Evolutionary conservation across 192 early-diverging fungal species (phyloP).

Genomic region (Entomortierella parvispora): DNA sequence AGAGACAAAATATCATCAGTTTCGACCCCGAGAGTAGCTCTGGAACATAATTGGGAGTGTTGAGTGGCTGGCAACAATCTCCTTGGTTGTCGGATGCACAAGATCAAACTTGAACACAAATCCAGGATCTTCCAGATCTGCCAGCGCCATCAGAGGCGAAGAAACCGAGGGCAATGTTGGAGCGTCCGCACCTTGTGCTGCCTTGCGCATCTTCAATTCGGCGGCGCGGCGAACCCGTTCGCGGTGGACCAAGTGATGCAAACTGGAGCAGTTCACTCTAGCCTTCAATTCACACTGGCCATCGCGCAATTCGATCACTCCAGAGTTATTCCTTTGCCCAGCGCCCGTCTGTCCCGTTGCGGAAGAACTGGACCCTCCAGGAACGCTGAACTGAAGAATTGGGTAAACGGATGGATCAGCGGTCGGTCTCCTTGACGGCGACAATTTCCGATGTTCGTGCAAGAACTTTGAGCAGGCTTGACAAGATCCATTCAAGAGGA

Average conservation of each 20-base stretch:
- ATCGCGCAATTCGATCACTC: constrained; percentile 36
- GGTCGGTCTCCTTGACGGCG: constrained; percentile 1
- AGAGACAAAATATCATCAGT: no score
- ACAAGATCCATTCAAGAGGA: constrained; percentile 15
- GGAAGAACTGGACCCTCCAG: constrained; percentile 8
- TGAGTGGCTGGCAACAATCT: constrained; percentile 18
- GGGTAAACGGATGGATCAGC: constrained; percentile 25
- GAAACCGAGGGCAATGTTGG: background rate
- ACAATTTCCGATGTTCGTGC: constrained; percentile 28
- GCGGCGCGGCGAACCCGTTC: background rate
- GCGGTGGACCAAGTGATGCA: constrained; percentile 26
- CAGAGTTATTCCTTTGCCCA: background rate
- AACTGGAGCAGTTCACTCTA: constrained; percentile 39
- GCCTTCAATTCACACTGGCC: constrained; percentile 43
- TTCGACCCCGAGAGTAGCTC: constrained; percentile 37
- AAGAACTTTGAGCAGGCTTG: constrained; percentile 31
- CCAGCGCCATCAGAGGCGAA: background rate
- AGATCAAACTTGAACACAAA: constrained; percentile 50
- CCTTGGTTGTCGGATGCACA: constrained; percentile 19
- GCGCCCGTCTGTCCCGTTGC: background rate
- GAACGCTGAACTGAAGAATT: constrained; percentile 32
- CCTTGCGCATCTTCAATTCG: background rate
- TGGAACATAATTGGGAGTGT: constrained; percentile 38
- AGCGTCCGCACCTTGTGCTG: background rate
- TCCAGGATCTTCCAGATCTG: constrained; percentile 22